Percentiles rank a stretch among this genome's conserved stretches.
phyloP scores from a whole-genome alignment of 2,329 filamentous ascomycete species.

The Monilinia fructigena region DNA sequence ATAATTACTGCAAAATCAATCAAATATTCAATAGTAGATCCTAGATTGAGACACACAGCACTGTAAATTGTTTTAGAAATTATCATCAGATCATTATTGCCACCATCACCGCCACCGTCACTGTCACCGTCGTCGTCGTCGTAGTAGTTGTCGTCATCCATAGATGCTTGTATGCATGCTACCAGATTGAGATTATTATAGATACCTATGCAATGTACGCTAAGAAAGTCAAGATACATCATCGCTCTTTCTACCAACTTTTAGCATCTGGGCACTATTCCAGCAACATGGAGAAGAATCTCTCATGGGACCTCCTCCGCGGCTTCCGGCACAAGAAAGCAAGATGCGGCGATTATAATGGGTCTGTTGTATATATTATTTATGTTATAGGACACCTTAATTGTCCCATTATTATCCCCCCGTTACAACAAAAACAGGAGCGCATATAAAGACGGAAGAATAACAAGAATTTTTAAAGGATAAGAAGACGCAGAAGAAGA shows the following conservation, averaged over 20 bases:
- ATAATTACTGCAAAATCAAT: neutral
- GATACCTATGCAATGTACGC: neutral
- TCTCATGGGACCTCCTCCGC: slow-evolving; percentile 9
- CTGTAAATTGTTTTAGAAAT: neutral
- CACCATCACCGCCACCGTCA: too few species aligned
- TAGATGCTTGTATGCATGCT: too few species aligned
- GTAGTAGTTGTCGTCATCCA: neutral
- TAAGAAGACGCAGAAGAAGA: neutral
- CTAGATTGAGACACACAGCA: neutral
- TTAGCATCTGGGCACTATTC: neutral
- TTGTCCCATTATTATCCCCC: neutral
- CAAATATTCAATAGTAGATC: neutral
- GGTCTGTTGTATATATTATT: neutral
- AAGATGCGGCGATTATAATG: neutral
- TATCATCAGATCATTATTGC: neutral
- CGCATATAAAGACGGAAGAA: neutral
- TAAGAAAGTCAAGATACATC: neutral
- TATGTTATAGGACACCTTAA: too few species aligned
- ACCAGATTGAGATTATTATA: neutral
- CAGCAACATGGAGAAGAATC: neutral
- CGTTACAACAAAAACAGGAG: neutral
- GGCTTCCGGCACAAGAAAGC: slow-evolving; percentile 7
- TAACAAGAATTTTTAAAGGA: neutral
- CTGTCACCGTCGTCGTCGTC: neutral
- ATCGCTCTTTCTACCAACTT: neutral